Evolutionary conservation across 1,284 basidiomycete species (phyloP).

Genomic region (Kalmanozyma brasiliensis): DNA sequence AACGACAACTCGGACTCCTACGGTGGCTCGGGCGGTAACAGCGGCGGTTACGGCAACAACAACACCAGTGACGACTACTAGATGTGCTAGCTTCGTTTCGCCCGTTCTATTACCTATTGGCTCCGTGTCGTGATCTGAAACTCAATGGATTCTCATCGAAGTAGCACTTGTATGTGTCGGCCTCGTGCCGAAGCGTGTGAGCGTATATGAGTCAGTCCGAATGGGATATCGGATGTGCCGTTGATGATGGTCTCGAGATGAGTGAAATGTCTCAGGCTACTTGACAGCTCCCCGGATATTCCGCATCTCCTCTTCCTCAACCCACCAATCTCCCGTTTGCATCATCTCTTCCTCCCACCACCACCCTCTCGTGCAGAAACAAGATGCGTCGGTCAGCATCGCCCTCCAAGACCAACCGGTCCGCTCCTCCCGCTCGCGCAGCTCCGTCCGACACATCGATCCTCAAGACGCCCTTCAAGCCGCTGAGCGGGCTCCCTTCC

Average conservation of each 20-base stretch:
- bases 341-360: neutral
- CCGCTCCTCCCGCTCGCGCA: neutral
- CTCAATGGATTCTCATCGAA: neutral
- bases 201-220: too few relatives aligned
- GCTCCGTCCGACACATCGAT: conserved; percentile 8
- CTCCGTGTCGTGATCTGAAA: neutral
- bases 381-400: conserved; percentile 36
- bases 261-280: neutral
- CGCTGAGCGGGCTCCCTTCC: conserved; percentile 24
- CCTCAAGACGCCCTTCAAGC: conserved; percentile 31
- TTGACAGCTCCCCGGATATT: conserved; percentile 6
- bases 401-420: conserved; percentile 20
- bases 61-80: conserved; percentile 27
- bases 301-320: neutral
- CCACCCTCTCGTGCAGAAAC: neutral
- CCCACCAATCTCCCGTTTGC: neutral
- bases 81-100: neutral
- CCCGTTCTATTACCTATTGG: conserved; percentile 2
- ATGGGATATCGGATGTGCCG: too few relatives aligned
- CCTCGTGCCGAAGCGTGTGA: too few relatives aligned
- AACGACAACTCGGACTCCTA: neutral
- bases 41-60: conserved; percentile 11
- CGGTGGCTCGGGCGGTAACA: neutral
- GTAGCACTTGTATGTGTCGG: too few relatives aligned
- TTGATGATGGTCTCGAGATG: neutral